Base-by-base conservation (phyloP, 192 early-diverging fungal species). In the Backusella westeae region DNA sequence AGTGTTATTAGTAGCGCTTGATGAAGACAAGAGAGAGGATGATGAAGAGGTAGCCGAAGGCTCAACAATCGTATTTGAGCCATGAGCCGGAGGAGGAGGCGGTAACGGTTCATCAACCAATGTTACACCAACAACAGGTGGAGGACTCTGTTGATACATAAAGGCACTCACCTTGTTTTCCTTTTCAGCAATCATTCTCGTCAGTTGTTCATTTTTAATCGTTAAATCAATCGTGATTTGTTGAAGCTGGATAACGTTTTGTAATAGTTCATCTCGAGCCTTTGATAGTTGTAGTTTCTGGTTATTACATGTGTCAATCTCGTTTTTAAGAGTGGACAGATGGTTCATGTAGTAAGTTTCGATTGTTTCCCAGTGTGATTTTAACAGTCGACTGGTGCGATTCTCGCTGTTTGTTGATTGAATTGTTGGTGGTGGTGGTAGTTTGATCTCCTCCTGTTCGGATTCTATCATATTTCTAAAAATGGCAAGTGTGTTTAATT, bases 81-180 rank as follows among this genome's bases (percentile, higher is more conserved):
- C 10, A 14, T 23, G 21, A 14, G 56, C 23, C 2, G 53, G 53
- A 59, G 23, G n/a, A 12, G 9, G 53, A 2, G 53, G 23, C 0
- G 23, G 23, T 63, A 63, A 63, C 3, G 56, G 56, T 4, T 63
- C 56, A 63, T 63, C 56, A 9, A 63, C 0, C 2, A 63, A 63
- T 63, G 56, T 29, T 63, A 63, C 56, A 63, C 56, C 56, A 63
- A 63, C 26, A 23, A 29, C 56, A 2, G 56, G 56, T 29, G 10
- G 56, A 26, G n/a, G 56, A 49, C 6, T 19, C 12, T 59, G 53
- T 46, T 71, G 70, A 49, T 71, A 71, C 70, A 71, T 71, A 6
- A 71, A 71, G 4, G 70, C 70, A 32, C 70, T 71, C 15, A 71
- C 42, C 23, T 71, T 39, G 23, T 71, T 71, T n/a, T 71, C 70